These are phyloP conservation scores for Ilyonectria destructans DNA, from an alignment of 2,329 filamentous ascomycete species.

Conservation along the genomic window DNA sequence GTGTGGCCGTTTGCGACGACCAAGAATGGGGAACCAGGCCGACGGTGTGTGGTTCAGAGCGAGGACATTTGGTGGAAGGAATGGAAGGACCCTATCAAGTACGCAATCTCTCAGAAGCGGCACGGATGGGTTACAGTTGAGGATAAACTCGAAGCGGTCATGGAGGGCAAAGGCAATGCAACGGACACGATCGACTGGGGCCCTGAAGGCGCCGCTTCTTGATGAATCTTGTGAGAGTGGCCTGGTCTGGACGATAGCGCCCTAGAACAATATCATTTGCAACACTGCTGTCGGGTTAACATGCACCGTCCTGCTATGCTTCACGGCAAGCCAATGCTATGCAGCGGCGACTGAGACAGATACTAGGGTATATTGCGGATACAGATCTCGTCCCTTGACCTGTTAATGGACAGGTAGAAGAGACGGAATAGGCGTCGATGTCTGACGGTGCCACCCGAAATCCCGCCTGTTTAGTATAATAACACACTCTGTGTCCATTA, in stretches of 20 bases:
- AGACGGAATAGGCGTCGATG: background rate
- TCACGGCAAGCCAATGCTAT: background rate
- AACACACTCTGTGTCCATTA: too few species aligned
- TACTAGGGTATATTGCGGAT: background rate
- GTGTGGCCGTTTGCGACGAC: slow-evolving; percentile 73
- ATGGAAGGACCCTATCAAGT: slow-evolving; percentile 52
- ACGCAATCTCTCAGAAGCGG: slow-evolving; percentile 64
- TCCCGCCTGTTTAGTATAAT: background rate
- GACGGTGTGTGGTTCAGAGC: slow-evolving; percentile 67
- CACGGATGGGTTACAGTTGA: slow-evolving; percentile 65
- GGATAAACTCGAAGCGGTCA: slow-evolving; percentile 68
- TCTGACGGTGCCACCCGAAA: background rate
- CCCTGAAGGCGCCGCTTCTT: slow-evolving; percentile 49
- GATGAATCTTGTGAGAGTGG: background rate
- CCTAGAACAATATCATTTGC: too few species aligned
- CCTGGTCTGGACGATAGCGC: too few species aligned
- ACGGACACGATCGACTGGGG: slow-evolving; percentile 62
- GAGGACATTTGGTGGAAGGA: slow-evolving; percentile 71
- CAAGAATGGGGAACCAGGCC: slow-evolving; percentile 61
- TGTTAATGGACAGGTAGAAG: background rate
- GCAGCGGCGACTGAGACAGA: background rate
- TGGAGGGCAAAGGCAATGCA: slow-evolving; percentile 63
- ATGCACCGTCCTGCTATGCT: background rate
- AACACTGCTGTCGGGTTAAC: background rate
- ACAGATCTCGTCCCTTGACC: background rate